These are phyloP conservation scores for Picea sitchensis DNA, from an alignment of 75 land plant species.

Conservation along the genomic window DNA sequence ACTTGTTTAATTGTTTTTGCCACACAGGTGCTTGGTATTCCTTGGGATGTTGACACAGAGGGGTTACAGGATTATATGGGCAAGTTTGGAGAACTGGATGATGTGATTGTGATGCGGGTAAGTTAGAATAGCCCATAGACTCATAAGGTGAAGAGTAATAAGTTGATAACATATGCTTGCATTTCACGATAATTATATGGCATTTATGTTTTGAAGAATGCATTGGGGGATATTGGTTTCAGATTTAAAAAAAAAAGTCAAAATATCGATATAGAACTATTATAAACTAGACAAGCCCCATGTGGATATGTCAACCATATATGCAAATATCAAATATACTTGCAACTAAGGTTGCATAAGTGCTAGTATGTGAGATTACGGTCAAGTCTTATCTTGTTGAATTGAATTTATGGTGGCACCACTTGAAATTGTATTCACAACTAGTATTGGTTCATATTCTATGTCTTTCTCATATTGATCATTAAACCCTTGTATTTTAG, in stretches of 20 bases:
- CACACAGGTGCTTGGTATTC: conserved; percentile 50
- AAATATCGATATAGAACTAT: not conserved
- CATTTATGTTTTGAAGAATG: not conserved
- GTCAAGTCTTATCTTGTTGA: not conserved
- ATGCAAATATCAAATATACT: not conserved
- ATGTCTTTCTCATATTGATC: not conserved
- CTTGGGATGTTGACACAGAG: conserved; percentile 62
- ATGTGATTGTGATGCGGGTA: conserved; percentile 80
- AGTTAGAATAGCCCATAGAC: not conserved
- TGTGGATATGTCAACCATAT: not conserved
- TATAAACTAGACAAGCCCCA: not conserved
- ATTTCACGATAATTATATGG: not conserved
- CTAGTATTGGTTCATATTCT: not conserved
- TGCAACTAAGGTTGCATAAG: not conserved
- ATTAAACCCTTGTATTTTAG: not conserved
- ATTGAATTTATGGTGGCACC: not conserved
- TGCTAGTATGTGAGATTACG: not conserved
- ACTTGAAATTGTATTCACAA: not conserved
- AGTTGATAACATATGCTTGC: not conserved
- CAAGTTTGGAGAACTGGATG: conserved; percentile 79
- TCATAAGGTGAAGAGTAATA: not conserved
- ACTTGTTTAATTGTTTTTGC: not conserved
- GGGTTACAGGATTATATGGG: conserved; percentile 55
- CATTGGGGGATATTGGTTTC: not conserved
- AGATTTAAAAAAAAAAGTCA: not conserved